phyloP scores from a whole-genome alignment of 2,329 filamentous ascomycete species.

The Colletotrichum liriopes region DNA sequence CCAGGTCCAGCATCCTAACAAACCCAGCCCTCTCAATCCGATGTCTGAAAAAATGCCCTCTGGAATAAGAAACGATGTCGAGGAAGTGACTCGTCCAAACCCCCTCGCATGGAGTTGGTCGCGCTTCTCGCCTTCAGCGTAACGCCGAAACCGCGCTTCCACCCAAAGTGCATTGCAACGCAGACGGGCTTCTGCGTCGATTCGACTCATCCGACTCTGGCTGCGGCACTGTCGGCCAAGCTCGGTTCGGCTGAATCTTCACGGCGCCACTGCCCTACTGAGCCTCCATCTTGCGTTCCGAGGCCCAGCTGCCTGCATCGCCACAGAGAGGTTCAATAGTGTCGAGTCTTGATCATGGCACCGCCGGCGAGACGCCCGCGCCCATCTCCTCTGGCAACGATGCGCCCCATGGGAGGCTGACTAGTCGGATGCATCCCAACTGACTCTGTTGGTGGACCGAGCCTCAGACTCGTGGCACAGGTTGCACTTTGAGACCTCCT shows the following conservation, averaged over 20 bases:
- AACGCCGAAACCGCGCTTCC: conserved; percentile 5
- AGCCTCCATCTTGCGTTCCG: neutral
- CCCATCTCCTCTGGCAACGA: conserved; percentile 6
- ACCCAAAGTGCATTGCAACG: neutral
- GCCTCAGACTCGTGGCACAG: neutral
- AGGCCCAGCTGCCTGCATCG: neutral
- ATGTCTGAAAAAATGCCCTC: neutral
- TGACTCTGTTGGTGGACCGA: conserved; percentile 13
- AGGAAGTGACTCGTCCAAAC: neutral
- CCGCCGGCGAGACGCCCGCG: conserved; percentile 17
- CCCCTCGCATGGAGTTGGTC: neutral
- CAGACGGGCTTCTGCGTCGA: neutral
- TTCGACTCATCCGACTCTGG: neutral
- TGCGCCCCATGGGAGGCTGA: conserved; percentile 4
- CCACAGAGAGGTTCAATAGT: neutral
- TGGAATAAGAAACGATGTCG: neutral
- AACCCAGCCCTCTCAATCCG: neutral
- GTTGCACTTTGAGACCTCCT: neutral
- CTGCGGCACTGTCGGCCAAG: conserved; percentile 4
- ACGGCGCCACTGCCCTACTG: neutral
- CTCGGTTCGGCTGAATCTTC: neutral
- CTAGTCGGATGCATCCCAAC: neutral
- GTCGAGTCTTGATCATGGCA: neutral
- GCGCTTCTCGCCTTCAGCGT: neutral
- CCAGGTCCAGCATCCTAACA: neutral